Base-by-base conservation (phyloP, 2,329 filamentous ascomycete genomes). In the Hymenoscyphus fraxineus region DNA sequence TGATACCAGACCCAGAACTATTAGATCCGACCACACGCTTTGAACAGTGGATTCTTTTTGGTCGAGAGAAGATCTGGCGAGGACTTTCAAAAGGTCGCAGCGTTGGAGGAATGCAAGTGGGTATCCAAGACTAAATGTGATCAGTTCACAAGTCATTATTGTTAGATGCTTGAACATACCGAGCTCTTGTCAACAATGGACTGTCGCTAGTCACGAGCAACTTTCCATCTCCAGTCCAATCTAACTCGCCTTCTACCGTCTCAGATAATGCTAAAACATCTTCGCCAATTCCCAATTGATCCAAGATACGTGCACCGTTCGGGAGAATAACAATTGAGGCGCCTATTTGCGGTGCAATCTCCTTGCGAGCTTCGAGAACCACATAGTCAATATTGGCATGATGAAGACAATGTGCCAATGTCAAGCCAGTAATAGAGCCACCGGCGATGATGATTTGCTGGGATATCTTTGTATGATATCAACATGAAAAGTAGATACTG, bases 381-480 rank as follows among this genome's bases (percentile, higher is more conserved):
- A 82, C 65, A 67, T 79, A 85, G 66, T 84, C 78, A 60, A 85
- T 79, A 41, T 59, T 71, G 47, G 78, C 73, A 39, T 73, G 71
- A 59, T 83, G 76, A 1, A 85, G 77, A 67, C 78, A 77, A 54
- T 79, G 77, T 9, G 81, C 80, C 2, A 83, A 72, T 0, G 79
- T 76, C 0, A 83, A 71, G 3, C 83, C 83, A 1, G 79, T 76
- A 13, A 84, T 72, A 54, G 79, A 77, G 19, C 80, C 82, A n/a
- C 82, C 82, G 1, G 77, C 80, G 54, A 85, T 83, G 56, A 84
- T 72, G 40, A 35, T 10, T 35, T 6, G 7, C 35, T 35, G 35
- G 35, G 35, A 35, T 35, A 35, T 35, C 35, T 35, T 35, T 35
- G 35, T 35, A 7, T 10, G 1, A 10, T 35, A 27, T 35, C 35